Base-by-base conservation (phyloP, 768 basidiomycete species). In the Floccularia luteovirens region DNA sequence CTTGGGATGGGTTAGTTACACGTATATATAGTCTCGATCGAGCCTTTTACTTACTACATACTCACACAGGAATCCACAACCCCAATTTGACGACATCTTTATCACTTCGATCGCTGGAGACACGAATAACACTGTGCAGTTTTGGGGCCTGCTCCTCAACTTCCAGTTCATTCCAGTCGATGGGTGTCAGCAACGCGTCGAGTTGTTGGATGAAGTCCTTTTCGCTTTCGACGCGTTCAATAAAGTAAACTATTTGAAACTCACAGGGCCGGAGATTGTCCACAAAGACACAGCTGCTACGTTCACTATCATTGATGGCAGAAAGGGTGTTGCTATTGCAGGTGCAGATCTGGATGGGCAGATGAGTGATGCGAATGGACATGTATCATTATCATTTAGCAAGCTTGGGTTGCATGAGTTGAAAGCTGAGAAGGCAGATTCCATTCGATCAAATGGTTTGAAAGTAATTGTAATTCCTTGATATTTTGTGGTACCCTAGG, bases 41-140 rank as follows among this genome's bases (percentile, higher is more conserved):
- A n/a, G n/a, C n/a, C n/a, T n/a, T n/a, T n/a, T n/a, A n/a, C n/a
- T n/a, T n/a, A n/a, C n/a, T n/a, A n/a, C n/a, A n/a, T n/a, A n/a
- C 13, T 34, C 37, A 7, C 10, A 1, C 30, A 67, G 67, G 14
- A 55, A 56, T 3, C 68, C 57, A 43, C 53, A 42, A 36, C 20
- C 53, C 1, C 41, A 62, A 24, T 69, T 64, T 33, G 68, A 71
- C 46, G 70, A 71, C 51, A 67, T 58, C 43, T 56, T 69, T 47
- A 61, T 72, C 47, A 63, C 61, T 12, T 46, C 52, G 24, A 70
- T 71, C 38, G 64, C 36, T 2, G 52, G 53, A 4, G 49, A 51
- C 34, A 41, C 53, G 0, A 47, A 64, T 35, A 61, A 61, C 0
- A 41, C 38, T 1, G 58, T 51, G 14, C 42, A 62, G 40, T 64